Conservation (phyloP, 345 rosid genomes). For the Eucalyptus sp. region DNA sequence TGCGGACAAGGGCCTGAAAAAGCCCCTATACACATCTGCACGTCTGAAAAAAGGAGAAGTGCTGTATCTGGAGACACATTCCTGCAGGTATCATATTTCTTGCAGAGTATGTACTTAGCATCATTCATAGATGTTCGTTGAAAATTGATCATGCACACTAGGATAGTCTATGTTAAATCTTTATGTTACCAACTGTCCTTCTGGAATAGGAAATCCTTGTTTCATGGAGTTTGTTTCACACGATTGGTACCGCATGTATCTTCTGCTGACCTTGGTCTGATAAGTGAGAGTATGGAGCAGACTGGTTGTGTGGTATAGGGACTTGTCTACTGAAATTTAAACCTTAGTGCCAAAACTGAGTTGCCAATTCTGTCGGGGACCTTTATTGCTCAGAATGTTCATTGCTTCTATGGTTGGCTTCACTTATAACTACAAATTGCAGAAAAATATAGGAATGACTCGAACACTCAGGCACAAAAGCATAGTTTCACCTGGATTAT, state of each 20-base stretch:
- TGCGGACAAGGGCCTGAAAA: slow-evolving; percentile 95
- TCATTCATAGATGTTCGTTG: neutral
- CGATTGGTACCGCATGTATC: neutral
- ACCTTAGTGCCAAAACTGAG: neutral
- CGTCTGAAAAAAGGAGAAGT: slow-evolving; percentile 98
- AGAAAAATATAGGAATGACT: neutral
- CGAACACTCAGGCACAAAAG: neutral
- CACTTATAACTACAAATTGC: neutral
- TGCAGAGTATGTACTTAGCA: neutral
- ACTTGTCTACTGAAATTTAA: neutral
- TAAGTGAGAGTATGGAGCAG: neutral
- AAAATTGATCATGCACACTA: neutral
- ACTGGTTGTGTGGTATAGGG: neutral
- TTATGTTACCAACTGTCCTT: neutral
- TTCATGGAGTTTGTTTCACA: neutral
- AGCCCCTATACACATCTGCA: slow-evolving; percentile 87
- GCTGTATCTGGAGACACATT: slow-evolving; percentile 81
- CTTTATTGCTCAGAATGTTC: neutral
- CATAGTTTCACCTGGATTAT: neutral
- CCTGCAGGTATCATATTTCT: slow-evolving; percentile 60
- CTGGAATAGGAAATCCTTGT: neutral
- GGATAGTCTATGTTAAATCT: neutral
- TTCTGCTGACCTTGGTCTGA: neutral
- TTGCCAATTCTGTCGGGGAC: neutral
- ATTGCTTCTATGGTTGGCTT: neutral